phyloP scores from a whole-genome alignment of 352 stramenopile genomes.

The Phytophthora palmivora region DNA sequence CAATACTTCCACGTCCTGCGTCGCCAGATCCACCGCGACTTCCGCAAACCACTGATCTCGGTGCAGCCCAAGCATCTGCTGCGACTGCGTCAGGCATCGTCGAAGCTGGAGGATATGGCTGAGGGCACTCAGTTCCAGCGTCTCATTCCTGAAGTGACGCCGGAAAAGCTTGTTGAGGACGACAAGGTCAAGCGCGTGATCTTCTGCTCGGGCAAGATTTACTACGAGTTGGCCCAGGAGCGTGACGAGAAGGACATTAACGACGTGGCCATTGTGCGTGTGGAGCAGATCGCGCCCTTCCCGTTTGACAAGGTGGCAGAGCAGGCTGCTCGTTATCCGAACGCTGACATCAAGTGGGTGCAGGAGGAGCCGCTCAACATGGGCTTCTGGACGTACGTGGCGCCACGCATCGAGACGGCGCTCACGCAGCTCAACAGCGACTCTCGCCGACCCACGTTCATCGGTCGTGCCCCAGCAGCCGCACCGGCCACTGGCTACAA shows the following conservation, averaged over 20 bases:
- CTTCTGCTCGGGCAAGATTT: conserved; percentile 97
- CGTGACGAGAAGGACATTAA: conserved; percentile 87
- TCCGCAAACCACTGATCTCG: conserved; percentile 97
- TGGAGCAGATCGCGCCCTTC: conserved; percentile 98
- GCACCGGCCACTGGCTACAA: conserved; percentile 97
- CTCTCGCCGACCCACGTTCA: conserved; percentile 89
- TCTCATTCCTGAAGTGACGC: conserved; percentile 86
- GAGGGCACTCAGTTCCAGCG: conserved; percentile 93
- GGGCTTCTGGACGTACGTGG: too few species aligned
- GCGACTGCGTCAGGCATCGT: conserved; percentile 91
- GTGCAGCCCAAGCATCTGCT: conserved; percentile 97
- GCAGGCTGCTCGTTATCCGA: conserved; percentile 88
- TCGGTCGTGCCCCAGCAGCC: conserved; percentile 94
- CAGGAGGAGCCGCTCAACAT: too few species aligned
- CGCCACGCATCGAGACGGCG: too few species aligned
- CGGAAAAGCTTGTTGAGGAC: conserved; percentile 56
- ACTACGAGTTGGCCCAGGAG: conserved; percentile 96
- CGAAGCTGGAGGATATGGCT: conserved; percentile 94
- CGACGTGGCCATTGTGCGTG: conserved; percentile 90
- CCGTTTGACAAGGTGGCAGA: conserved; percentile 96
- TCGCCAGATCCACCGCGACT: conserved; percentile 96
- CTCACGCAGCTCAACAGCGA: conserved; percentile 92
- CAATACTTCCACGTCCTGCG: conserved; percentile 94
- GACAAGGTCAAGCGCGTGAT: conserved; percentile 85
- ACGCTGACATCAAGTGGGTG: too few species aligned